Percentiles rank a stretch among this genome's conserved stretches.
Evolutionary conservation across 2,329 filamentous ascomycete species (phyloP).

Genomic region (Epichloe uncinata): DNA sequence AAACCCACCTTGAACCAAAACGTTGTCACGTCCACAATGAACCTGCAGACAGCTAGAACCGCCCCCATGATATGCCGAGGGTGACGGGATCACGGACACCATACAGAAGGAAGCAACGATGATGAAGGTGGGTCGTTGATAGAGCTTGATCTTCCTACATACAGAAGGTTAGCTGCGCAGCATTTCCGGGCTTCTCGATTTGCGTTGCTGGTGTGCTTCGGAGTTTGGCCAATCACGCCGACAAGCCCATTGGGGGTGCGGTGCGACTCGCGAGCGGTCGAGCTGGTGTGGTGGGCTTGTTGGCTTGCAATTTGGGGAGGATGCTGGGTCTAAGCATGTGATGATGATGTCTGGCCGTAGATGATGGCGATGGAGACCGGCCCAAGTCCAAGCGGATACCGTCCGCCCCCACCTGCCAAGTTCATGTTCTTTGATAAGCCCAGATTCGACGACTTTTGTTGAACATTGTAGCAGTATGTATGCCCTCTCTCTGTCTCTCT

Average conservation of each 20-base stretch:
- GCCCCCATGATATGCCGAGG: conserved; percentile 29
- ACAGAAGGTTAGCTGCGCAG: not conserved
- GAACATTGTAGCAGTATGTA: too few species aligned
- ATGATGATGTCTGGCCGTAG: conserved; percentile 13
- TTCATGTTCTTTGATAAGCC: not conserved
- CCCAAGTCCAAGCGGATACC: not conserved
- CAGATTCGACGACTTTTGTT: not conserved
- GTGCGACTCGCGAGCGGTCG: not conserved
- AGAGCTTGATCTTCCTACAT: not conserved
- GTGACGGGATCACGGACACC: conserved; percentile 15
- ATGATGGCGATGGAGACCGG: not conserved
- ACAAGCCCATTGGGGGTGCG: not conserved
- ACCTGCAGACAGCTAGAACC: conserved; percentile 37
- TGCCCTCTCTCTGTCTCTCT: too few species aligned
- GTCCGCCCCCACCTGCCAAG: not conserved
- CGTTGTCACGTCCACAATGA: conserved; percentile 46
- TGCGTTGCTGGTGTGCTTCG: not conserved
- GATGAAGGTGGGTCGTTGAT: not conserved
- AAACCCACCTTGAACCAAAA: conserved; percentile 48
- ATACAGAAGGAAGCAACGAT: conserved; percentile 1
- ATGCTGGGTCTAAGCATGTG: conserved; percentile 14
- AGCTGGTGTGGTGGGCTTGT: not conserved
- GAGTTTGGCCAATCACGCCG: not conserved
- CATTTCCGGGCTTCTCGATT: not conserved
- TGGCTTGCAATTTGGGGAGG: not conserved